Conservation (phyloP, 192 early-diverging fungal species). For the Coemansia sp. region DNA sequence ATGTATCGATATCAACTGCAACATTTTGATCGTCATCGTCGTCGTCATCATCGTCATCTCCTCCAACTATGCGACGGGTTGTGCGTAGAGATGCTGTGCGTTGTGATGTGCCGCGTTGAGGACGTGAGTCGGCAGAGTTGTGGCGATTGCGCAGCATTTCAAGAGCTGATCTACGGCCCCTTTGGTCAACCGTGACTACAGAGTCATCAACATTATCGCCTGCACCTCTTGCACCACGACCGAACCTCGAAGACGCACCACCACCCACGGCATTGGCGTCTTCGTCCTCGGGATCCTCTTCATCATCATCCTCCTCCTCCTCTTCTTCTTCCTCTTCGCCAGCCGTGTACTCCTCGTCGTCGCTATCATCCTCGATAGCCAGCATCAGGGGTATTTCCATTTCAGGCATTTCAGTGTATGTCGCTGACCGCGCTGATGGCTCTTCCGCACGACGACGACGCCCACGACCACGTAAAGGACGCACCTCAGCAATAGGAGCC, state of each 20-base stretch:
- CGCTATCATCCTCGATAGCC: conserved; percentile 57
- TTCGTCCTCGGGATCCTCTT: conserved; percentile 31
- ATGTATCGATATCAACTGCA: conserved; percentile 14
- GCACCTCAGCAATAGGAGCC: conserved; percentile 28
- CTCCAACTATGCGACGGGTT: conserved; percentile 1
- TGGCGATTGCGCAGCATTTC: conserved; percentile 40
- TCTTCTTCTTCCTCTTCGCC: conserved; percentile 55
- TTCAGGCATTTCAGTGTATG: too few relatives aligned
- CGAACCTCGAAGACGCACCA: neutral
- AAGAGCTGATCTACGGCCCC: conserved; percentile 23
- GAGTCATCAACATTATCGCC: conserved; percentile 2
- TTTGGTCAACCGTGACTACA: neutral
- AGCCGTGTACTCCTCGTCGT: conserved; percentile 57
- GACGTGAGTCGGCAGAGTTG: conserved; percentile 6
- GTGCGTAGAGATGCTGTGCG: neutral
- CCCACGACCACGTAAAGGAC: conserved; percentile 12
- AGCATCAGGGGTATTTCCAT: conserved; percentile 50
- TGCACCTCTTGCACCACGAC: neutral
- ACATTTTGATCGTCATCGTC: conserved; percentile 49
- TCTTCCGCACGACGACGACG: too few relatives aligned
- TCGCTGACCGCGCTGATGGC: too few relatives aligned
- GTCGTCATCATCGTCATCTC: conserved; percentile 36
- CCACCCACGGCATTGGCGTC: conserved; percentile 4
- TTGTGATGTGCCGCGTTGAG: conserved; percentile 1
- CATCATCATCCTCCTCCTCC: conserved; percentile 47